Conservation (phyloP, 768 basidiomycete genomes). For the Russula vinacea region DNA sequence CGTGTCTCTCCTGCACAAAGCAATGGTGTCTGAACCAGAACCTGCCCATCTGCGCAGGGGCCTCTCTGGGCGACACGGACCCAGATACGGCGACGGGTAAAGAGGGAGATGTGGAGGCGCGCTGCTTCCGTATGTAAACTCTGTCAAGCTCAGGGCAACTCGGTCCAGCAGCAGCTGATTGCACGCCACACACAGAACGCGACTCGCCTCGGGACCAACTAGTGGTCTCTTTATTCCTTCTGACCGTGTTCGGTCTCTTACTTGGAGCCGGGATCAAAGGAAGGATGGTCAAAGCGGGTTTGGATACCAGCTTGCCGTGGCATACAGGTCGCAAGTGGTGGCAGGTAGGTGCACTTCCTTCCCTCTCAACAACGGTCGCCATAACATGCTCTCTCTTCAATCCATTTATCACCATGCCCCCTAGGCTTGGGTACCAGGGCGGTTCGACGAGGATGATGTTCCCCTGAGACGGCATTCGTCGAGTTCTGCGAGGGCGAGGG, state of each 20-base stretch:
- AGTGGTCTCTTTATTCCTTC: conserved; percentile 85
- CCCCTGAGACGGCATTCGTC: conserved; percentile 5
- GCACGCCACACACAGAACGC: conserved; percentile 63
- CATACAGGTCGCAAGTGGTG: conserved; percentile 69
- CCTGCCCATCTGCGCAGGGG: conserved; percentile 76
- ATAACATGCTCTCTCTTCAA: conserved; percentile 1
- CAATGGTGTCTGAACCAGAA: conserved; percentile 96
- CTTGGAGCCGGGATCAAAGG: conserved; percentile 81
- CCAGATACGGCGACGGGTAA: conserved; percentile 92
- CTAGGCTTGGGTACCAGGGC: conserved; percentile 24
- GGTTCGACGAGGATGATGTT: conserved; percentile 23
- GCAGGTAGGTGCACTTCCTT: conserved; percentile 52
- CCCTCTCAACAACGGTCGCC: neutral
- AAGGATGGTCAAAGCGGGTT: conserved; percentile 75
- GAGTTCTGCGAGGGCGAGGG: conserved; percentile 10
- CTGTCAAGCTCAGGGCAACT: neutral
- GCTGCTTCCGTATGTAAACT: conserved; percentile 80
- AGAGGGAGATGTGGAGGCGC: conserved; percentile 92
- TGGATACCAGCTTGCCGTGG: conserved; percentile 64
- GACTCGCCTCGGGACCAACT: conserved; percentile 95
- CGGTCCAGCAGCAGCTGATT: conserved; percentile 17
- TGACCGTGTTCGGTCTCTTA: conserved; percentile 83
- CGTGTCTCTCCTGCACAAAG: conserved; percentile 90
- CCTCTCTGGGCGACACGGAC: conserved; percentile 79
- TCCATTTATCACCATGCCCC: conserved; percentile 11